A percentile compares a stretch with the other conserved stretches of the same genome.
phyloP scores from a whole-genome alignment of 2,329 filamentous ascomycete species.

The Exophiala dermatitidis region DNA sequence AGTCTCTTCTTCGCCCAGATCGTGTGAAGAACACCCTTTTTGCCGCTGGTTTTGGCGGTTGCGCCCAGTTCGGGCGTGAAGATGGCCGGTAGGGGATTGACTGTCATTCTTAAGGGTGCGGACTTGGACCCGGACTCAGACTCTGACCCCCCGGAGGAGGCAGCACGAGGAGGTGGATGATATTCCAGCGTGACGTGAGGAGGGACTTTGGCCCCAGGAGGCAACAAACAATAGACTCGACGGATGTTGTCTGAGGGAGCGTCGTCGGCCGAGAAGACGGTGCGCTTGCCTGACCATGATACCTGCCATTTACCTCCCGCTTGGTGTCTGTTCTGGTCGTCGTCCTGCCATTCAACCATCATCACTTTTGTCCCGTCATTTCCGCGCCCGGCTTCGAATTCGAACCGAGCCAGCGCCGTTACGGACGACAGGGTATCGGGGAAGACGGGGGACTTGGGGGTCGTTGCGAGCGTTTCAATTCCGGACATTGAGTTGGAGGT shows the following conservation, averaged over 20 bases:
- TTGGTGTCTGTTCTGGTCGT: constrained; percentile 43
- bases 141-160: constrained; percentile 26
- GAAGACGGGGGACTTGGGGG: constrained; percentile 19
- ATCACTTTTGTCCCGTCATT: constrained; percentile 84
- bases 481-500: constrained; percentile 8
- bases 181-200: constrained; percentile 61
- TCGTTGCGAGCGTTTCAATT: constrained; percentile 12
- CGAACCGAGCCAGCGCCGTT: constrained; percentile 71
- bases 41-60: constrained; percentile 58
- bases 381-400: constrained; percentile 69
- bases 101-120: constrained; percentile 43
- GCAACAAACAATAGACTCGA: constrained; percentile 73
- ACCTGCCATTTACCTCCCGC: constrained; percentile 61
- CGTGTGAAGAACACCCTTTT: constrained; percentile 77
- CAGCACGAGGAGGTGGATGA: constrained; percentile 34
- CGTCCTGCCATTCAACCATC: constrained; percentile 85
- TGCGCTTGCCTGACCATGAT: constrained; percentile 73
- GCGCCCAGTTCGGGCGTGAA: constrained; percentile 69
- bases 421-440: constrained; percentile 31
- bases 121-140: constrained; percentile 24
- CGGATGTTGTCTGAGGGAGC: constrained; percentile 47
- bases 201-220: constrained; percentile 64
- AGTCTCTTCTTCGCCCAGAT: constrained; percentile 83
- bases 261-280: constrained; percentile 61
- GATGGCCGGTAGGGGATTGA: constrained; percentile 79